Conservation (phyloP, 352 stramenopile genomes). For the Aphanomyces astaci region DNA sequence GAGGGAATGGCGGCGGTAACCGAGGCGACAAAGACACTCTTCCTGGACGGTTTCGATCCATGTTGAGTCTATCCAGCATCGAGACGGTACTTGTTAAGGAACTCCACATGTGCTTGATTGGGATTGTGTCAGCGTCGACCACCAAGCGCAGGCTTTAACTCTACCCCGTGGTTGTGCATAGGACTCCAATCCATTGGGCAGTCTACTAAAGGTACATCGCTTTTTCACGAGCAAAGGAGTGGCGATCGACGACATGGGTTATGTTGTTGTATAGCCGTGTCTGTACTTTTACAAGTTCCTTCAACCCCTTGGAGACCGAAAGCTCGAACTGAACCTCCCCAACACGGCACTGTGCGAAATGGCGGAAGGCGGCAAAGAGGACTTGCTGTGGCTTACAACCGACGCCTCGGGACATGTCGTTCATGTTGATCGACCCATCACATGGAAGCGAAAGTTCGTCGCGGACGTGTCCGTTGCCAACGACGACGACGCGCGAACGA, state of each 20-base stretch:
- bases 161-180: background rate
- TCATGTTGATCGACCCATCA: constrained; percentile 37
- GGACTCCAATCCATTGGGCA: background rate
- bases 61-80: background rate
- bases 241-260: background rate
- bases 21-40: background rate
- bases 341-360: constrained; percentile 58
- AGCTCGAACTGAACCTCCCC: constrained; percentile 50
- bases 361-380: constrained; percentile 33
- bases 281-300: constrained; percentile 82
- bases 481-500: background rate
- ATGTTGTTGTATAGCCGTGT: constrained; percentile 32
- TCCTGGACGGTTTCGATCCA: background rate
- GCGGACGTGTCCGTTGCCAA: constrained; percentile 33
- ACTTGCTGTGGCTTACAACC: constrained; percentile 50
- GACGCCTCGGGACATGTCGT: constrained; percentile 41
- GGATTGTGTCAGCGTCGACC: too few relatives aligned
- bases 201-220: constrained; percentile 12
- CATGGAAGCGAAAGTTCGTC: constrained; percentile 53
- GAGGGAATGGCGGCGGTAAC: background rate
- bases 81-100: too few relatives aligned
- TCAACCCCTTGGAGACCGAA: constrained; percentile 46
- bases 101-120: too few relatives aligned
- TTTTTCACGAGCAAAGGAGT: too few relatives aligned
- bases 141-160: too few relatives aligned